A percentile compares a stretch with the other conserved stretches of the same genome.
These are phyloP conservation scores for Ambrosiella cleistominuta DNA, from an alignment of 2,329 filamentous ascomycete genomes.

Conservation along the genomic window DNA sequence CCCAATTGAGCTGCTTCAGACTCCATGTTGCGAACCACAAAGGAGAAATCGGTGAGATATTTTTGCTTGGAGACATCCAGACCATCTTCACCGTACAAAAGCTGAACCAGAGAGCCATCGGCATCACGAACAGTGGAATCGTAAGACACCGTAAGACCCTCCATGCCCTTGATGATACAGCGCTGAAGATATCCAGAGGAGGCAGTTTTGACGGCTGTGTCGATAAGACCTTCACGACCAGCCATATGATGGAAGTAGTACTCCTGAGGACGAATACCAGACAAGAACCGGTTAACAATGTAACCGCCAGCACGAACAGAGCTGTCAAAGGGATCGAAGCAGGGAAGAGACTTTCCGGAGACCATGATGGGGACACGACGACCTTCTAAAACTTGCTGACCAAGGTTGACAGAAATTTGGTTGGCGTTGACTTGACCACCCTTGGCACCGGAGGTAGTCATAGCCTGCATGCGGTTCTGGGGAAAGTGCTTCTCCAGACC, in stretches of 20 bases:
- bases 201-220: constrained; percentile 96
- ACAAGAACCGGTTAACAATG: constrained; percentile 91
- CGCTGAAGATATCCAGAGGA: constrained; percentile 91
- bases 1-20: constrained; percentile 65
- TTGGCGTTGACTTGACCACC: constrained; percentile 87
- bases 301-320: constrained; percentile 81
- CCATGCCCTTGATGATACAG: constrained; percentile 97
- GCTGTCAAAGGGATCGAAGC: constrained; percentile 83
- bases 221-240: constrained; percentile 91
- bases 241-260: constrained; percentile 99
- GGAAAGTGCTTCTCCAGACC: constrained; percentile 86
- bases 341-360: constrained; percentile 87
- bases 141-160: constrained; percentile 80
- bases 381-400: constrained; percentile 90
- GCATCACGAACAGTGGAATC: constrained; percentile 88
- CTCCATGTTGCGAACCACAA: constrained; percentile 69
- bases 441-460: constrained; percentile 95
- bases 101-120: constrained; percentile 84
- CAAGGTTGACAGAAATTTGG: constrained; percentile 91
- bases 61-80: constrained; percentile 88
- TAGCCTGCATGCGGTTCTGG: constrained; percentile 95
- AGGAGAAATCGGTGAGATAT: constrained; percentile 77
- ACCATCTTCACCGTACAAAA: constrained; percentile 91
- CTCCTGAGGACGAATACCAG: constrained; percentile 88
- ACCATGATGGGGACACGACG: constrained; percentile 93